These are phyloP conservation scores for Moesziomyces aphidis DNA, from an alignment of 1,284 basidiomycete genomes.

Conservation along the genomic window DNA sequence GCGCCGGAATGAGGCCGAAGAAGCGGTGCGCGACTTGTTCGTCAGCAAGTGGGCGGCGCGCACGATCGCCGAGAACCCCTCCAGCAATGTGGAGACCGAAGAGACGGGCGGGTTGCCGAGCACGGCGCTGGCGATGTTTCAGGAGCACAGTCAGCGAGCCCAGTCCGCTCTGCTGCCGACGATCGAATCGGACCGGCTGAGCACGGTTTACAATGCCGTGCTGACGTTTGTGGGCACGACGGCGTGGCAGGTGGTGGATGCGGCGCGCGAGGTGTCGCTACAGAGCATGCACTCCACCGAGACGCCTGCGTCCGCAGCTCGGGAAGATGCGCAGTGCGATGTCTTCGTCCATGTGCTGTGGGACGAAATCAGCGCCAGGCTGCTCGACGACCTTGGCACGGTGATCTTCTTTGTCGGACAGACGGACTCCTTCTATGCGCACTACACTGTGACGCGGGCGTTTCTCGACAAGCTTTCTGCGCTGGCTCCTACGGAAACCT, in stretches of 20 bases:
- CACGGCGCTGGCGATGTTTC: slow-evolving; percentile 74
- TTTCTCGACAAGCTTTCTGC: slow-evolving; percentile 88
- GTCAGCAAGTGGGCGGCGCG: slow-evolving; percentile 32
- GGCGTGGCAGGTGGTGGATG: slow-evolving; percentile 78
- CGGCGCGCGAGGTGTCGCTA: slow-evolving; percentile 73
- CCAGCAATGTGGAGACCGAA: background rate
- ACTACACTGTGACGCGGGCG: slow-evolving; percentile 83
- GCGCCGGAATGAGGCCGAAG: slow-evolving; percentile 42
- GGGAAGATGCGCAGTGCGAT: slow-evolving; percentile 31
- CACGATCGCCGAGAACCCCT: slow-evolving; percentile 6
- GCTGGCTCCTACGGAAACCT: slow-evolving; percentile 77
- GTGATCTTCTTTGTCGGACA: slow-evolving; percentile 88
- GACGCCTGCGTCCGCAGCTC: background rate
- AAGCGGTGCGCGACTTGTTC: slow-evolving; percentile 41
- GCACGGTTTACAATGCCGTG: slow-evolving; percentile 81
- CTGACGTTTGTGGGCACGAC: slow-evolving; percentile 81
- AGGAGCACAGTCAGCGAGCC: slow-evolving; percentile 71
- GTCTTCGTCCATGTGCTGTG: slow-evolving; percentile 78
- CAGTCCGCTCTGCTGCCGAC: slow-evolving; percentile 69
- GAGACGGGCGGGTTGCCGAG: slow-evolving; percentile 6
- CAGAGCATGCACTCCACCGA: background rate
- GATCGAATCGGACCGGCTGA: slow-evolving; percentile 68
- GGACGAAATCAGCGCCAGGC: slow-evolving; percentile 81
- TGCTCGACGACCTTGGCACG: slow-evolving; percentile 81
- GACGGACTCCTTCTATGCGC: slow-evolving; percentile 83